Evolutionary conservation across 1,284 basidiomycete species (phyloP).

Genomic region (Ceratobasidium sp.): DNA sequence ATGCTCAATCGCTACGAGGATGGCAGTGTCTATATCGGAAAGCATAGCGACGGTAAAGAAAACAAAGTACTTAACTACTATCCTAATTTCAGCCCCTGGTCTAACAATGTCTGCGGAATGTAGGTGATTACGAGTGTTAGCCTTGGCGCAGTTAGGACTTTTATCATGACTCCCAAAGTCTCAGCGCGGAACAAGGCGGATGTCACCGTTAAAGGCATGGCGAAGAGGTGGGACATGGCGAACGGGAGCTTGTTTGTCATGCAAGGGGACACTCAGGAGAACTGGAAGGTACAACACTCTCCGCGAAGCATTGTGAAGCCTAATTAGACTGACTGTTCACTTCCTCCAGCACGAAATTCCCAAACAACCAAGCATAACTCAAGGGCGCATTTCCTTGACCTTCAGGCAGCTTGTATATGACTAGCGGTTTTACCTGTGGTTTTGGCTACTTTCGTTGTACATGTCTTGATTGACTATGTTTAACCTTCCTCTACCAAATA

Average conservation of each 20-base stretch:
- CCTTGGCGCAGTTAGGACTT: constrained; percentile 61
- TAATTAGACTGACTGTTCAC: not conserved
- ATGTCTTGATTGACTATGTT: not conserved
- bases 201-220: constrained; percentile 45
- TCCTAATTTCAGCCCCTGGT: constrained; percentile 26
- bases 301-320: constrained; percentile 8
- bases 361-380: constrained; percentile 55
- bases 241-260: constrained; percentile 64
- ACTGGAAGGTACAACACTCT: constrained; percentile 60
- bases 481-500: not conserved
- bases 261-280: constrained; percentile 63
- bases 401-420: constrained; percentile 55
- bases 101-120: constrained; percentile 48
- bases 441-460: not conserved
- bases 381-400: constrained; percentile 59
- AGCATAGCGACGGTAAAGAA: constrained; percentile 57
- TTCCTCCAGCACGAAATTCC: constrained; percentile 59
- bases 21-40: constrained; percentile 60
- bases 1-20: constrained; percentile 65
- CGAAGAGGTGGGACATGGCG: constrained; percentile 55
- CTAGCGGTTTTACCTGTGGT: not conserved
- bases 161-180: constrained; percentile 59
- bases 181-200: constrained; percentile 51
- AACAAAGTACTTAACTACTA: constrained; percentile 51
- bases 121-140: constrained; percentile 63